These are phyloP conservation scores for Tulasnella sp. DNA, from an alignment of 768 basidiomycete genomes.

Conservation along the genomic window DNA sequence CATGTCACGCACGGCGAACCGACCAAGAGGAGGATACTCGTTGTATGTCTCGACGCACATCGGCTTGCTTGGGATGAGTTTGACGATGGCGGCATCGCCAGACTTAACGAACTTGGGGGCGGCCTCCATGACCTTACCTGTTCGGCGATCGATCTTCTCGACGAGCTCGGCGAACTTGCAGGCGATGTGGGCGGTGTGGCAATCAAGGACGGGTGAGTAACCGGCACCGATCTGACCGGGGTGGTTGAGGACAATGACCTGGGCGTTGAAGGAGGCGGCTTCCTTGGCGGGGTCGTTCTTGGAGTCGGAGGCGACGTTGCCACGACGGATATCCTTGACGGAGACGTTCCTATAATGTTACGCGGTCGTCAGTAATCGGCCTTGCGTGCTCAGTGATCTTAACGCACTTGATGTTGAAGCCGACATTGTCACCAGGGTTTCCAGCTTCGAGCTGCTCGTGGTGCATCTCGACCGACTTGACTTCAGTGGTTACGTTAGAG, in stretches of 20 bases:
- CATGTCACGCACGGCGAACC: constrained; percentile 99
- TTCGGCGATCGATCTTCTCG: constrained; percentile 99
- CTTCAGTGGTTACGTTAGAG: constrained; percentile 98
- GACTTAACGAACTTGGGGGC: constrained; percentile 97
- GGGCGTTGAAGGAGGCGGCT: constrained; percentile 97
- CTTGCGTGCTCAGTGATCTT: background rate
- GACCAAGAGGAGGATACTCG: constrained; percentile 98
- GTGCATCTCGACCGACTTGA: constrained; percentile 99
- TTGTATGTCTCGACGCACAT: constrained; percentile 92
- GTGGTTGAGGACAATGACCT: constrained; percentile 99
- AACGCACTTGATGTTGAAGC: constrained; percentile 92
- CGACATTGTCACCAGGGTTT: constrained; percentile 97
- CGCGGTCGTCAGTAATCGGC: background rate
- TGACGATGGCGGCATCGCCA: constrained; percentile 98
- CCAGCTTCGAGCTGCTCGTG: constrained; percentile 96
- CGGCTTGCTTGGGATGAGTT: constrained; percentile 91
- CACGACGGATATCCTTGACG: constrained; percentile 99
- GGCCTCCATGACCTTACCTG: constrained; percentile 84
- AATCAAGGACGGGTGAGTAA: constrained; percentile 98
- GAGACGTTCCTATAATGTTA: constrained; percentile 78
- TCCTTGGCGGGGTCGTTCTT: constrained; percentile 99
- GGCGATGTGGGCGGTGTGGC: constrained; percentile 99
- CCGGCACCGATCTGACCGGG: constrained; percentile 99
- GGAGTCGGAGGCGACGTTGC: constrained; percentile 98
- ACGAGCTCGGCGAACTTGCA: constrained; percentile 98